These are phyloP conservation scores for Ophiognomonia clavigignenti-juglandacearum DNA, from an alignment of 2,329 filamentous ascomycete species.

Conservation along the genomic window DNA sequence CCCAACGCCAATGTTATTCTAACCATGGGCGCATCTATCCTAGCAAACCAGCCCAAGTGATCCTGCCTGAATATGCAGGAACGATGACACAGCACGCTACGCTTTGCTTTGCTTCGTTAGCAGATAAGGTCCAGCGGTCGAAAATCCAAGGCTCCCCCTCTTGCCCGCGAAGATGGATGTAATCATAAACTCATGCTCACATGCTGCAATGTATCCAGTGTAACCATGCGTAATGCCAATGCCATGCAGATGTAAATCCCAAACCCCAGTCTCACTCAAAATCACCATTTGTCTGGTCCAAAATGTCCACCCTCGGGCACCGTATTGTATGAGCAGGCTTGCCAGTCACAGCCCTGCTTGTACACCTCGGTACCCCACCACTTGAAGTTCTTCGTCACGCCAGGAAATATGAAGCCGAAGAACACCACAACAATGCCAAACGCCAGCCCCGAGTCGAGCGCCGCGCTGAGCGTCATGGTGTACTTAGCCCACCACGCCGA, in stretches of 20 bases:
- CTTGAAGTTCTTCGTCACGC: constrained; percentile 64
- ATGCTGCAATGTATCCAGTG: not conserved
- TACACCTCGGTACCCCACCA: constrained; percentile 92
- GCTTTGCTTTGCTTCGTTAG: not conserved
- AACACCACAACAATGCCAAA: constrained; percentile 81
- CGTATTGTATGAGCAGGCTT: constrained; percentile 66
- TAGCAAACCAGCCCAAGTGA: too few species aligned
- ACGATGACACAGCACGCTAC: constrained; percentile 1
- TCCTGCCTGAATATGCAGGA: too few species aligned
- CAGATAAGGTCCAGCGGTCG: not conserved
- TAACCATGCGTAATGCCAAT: not conserved
- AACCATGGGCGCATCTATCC: not conserved
- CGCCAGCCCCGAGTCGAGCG: constrained; percentile 76
- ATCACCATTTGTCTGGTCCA: constrained; percentile 57
- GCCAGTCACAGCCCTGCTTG: constrained; percentile 81
- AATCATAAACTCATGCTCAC: constrained; percentile 4
- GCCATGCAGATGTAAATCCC: not conserved
- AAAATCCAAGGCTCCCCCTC: not conserved
- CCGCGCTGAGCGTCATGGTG: constrained; percentile 82
- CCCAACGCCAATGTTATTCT: too few species aligned
- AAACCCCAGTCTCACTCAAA: not conserved
- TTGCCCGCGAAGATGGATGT: not conserved
- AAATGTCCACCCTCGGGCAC: constrained; percentile 62
- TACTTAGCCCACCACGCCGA: constrained; percentile 86
- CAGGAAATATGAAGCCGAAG: constrained; percentile 80